Conservation (phyloP, 2,329 filamentous ascomycete species). For the Diaporthe velutina region DNA sequence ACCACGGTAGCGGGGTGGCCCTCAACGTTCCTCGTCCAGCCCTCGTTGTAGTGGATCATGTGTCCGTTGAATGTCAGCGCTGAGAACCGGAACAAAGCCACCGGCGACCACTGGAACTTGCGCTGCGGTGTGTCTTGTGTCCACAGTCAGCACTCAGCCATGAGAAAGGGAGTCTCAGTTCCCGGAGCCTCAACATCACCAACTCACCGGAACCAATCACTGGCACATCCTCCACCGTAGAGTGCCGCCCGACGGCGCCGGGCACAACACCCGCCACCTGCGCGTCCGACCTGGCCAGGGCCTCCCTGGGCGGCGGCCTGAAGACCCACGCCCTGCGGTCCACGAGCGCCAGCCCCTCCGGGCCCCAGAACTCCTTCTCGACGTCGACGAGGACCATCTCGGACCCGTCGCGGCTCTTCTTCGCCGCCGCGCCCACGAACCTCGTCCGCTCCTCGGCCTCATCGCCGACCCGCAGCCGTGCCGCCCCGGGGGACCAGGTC, state of each 20-base stretch:
- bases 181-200: no score
- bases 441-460: conserved; percentile 49
- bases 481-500: conserved; percentile 55
- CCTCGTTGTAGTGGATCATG: conserved; percentile 83
- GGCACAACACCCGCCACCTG: background rate
- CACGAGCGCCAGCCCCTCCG: conserved; percentile 62
- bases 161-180: background rate
- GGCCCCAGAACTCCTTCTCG: conserved; percentile 69
- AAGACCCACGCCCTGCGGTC: conserved; percentile 61
- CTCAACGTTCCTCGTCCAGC: conserved; percentile 75
- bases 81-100: conserved; percentile 81
- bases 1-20: conserved; percentile 80
- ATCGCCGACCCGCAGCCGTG: conserved; percentile 64
- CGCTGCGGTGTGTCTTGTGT: conserved; percentile 40
- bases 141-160: background rate
- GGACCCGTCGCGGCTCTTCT: conserved; percentile 65
- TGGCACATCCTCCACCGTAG: conserved; percentile 29
- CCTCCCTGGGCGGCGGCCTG: conserved; percentile 22
- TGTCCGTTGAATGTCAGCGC: conserved; percentile 90
- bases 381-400: conserved; percentile 76
- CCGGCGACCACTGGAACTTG: conserved; percentile 58
- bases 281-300: conserved; percentile 1
- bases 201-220: conserved; percentile 32
- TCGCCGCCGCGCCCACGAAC: conserved; percentile 55
- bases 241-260: conserved; percentile 1